These are phyloP conservation scores for Sugiyamaella neomexicana DNA, from an alignment of 1,139 yeast genomes.

Conservation along the genomic window DNA sequence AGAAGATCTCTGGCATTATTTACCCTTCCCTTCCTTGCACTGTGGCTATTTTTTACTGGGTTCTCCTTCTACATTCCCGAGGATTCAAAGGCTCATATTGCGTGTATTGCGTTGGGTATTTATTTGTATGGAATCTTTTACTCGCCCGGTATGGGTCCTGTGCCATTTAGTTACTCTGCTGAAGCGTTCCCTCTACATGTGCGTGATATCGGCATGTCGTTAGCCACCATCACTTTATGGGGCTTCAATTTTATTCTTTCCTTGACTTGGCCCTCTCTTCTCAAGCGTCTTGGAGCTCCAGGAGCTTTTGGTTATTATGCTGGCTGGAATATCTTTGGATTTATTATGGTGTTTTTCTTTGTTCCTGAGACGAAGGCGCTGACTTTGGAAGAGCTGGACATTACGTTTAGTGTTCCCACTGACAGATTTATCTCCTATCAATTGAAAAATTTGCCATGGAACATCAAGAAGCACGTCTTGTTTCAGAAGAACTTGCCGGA, in stretches of 20 bases:
- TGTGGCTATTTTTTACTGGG: conserved; percentile 69
- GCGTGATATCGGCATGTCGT: conserved; percentile 82
- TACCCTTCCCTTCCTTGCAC: conserved; percentile 75
- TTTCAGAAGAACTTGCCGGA: conserved; percentile 29
- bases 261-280: conserved; percentile 77
- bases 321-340: conserved; percentile 80
- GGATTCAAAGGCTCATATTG: conserved; percentile 54
- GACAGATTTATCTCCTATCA: conserved; percentile 40
- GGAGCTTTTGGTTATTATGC: conserved; percentile 93
- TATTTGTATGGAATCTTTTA: conserved; percentile 72
- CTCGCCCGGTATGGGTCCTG: conserved; percentile 88
- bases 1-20: conserved; percentile 67
- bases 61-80: conserved; percentile 71
- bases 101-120: conserved; percentile 67
- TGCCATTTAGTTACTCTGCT: conserved; percentile 86
- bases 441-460: conserved; percentile 37
- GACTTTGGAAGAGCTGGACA: conserved; percentile 60
- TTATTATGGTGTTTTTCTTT: conserved; percentile 47
- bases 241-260: conserved; percentile 80
- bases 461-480: conserved; percentile 27
- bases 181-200: conserved; percentile 84
- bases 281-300: conserved; percentile 64
- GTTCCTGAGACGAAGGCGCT: conserved; percentile 64
- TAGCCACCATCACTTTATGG: conserved; percentile 85
- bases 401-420: conserved; percentile 43